phyloP scores from a whole-genome alignment of 2,329 filamentous ascomycete species.

The Diplodia corticola region DNA sequence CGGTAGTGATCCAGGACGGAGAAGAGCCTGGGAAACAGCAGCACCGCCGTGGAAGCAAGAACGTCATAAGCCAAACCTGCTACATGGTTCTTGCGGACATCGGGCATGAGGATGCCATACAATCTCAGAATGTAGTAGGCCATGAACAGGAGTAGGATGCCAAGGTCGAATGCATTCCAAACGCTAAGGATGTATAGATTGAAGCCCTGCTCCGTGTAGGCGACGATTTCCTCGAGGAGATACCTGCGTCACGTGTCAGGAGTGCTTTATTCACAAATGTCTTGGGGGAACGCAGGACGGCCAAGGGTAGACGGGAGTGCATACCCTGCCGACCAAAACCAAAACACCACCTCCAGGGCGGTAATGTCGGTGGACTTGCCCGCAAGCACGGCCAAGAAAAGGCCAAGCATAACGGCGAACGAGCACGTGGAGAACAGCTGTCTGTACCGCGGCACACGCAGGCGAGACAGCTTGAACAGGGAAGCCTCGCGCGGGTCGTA shows the following conservation, averaged over 20 bases:
- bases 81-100: constrained; percentile 65
- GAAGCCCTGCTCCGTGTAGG: constrained; percentile 87
- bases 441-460: constrained; percentile 88
- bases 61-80: constrained; percentile 90
- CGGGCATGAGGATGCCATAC: constrained; percentile 81
- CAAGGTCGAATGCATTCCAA: constrained; percentile 94
- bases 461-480: constrained; percentile 83
- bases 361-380: constrained; percentile 79
- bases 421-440: constrained; percentile 88
- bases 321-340: constrained; percentile 91
- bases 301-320: not conserved
- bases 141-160: constrained; percentile 81
- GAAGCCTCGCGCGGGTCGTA: constrained; percentile 92
- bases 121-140: constrained; percentile 87
- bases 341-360: constrained; percentile 82
- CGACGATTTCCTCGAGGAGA: constrained; percentile 94
- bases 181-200: constrained; percentile 96
- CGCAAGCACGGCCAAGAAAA: constrained; percentile 81
- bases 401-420: constrained; percentile 76
- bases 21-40: constrained; percentile 88
- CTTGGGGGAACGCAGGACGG: not conserved
- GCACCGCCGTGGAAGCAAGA: constrained; percentile 85
- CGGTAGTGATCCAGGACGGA: constrained; percentile 92
- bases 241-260: constrained; percentile 49
- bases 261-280: not conserved